Base-by-base conservation (phyloP, 345 rosid genomes). In the Streptanthus diversifolius region DNA sequence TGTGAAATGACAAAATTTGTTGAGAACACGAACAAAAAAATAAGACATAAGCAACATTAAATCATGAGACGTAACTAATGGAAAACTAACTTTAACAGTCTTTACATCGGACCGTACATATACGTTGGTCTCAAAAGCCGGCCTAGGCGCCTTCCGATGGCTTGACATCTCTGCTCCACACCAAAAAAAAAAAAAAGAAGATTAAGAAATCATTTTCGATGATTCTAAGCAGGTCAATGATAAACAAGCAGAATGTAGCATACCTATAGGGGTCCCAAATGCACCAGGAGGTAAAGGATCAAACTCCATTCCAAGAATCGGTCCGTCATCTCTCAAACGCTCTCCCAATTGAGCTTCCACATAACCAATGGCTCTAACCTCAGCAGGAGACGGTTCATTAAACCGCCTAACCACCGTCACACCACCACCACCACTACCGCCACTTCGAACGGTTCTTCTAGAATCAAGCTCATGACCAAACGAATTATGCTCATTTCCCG, bases 231-330 rank as follows among this genome's bases (percentile, higher is more conserved):
- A 74, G 19, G 54, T 8, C 32, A 14, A 24, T 33, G 2, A 39
- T 12, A 49, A 56, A 53, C 14, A 63, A 66, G 70, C 2, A 24
- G 36, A 48, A 66, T 37, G 8, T 54, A 60, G 19, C 60, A 61
- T 78, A 89, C 97, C 96, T 67, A 93, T 85, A 58, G 93, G 92
- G 10, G 85, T 80, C n/a, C 97, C 98, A 76, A 93, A 93, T 32
- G 98, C 98, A 87, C 86, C 97, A 17, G 98, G 98, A 14, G 97
- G 98, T 74, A 93, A 80, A 15, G 92, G 89, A 83, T 93, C 98
- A 79, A 93, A 93, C 73, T 93, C 95, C 93, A 90, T 84, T 37
- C 98, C 98, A 53, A 93, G 91, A 70, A 87, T 66, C 0, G 98
- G 98, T 13, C 97, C 95, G 29, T 90, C 86, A 41, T 88, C 91